These are phyloP conservation scores for Dorcoceras hygrometricum DNA, from an alignment of 257 asterid genomes.

Conservation along the genomic window DNA sequence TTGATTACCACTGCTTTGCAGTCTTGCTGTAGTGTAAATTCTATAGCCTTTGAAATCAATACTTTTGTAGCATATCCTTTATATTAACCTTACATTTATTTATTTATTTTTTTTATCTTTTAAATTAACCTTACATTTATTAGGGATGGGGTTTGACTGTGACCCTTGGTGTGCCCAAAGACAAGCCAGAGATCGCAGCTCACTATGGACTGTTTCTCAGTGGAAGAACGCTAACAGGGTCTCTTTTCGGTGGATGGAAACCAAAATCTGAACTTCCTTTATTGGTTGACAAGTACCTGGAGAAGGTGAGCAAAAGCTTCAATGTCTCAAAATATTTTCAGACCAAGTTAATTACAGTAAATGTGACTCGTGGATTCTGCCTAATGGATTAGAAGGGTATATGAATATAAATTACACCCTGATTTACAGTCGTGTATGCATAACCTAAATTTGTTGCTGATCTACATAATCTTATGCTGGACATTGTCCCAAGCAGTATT, in stretches of 20 bases:
- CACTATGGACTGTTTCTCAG: slow-evolving; percentile 75
- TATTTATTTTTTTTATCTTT: too few relatives aligned
- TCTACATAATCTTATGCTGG: not conserved
- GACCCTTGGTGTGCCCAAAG: slow-evolving; percentile 92
- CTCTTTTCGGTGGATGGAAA: slow-evolving; percentile 94
- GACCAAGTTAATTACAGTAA: slow-evolving; percentile 1
- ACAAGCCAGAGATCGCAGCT: slow-evolving; percentile 66
- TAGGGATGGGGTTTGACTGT: slow-evolving; percentile 97
- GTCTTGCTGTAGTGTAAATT: slow-evolving; percentile 74
- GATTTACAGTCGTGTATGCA: not conserved
- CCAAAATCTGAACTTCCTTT: slow-evolving; percentile 92
- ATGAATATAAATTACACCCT: not conserved
- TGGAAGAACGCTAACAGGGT: slow-evolving; percentile 82
- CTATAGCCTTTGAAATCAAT: slow-evolving; percentile 1
- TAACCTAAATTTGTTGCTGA: not conserved
- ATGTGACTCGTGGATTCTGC: not conserved
- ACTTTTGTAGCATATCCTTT: not conserved
- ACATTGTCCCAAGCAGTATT: not conserved
- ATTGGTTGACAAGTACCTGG: slow-evolving; percentile 74
- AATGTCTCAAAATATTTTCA: not conserved
- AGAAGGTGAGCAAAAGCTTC: slow-evolving; percentile 41
- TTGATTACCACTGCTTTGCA: slow-evolving; percentile 74
- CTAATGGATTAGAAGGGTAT: not conserved
- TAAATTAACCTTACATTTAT: slow-evolving; percentile 4
- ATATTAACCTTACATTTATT: slow-evolving; percentile 9